These are phyloP conservation scores for Pythium rhizo-oryzae DNA, from an alignment of 352 stramenopile species.

Conservation along the genomic window DNA sequence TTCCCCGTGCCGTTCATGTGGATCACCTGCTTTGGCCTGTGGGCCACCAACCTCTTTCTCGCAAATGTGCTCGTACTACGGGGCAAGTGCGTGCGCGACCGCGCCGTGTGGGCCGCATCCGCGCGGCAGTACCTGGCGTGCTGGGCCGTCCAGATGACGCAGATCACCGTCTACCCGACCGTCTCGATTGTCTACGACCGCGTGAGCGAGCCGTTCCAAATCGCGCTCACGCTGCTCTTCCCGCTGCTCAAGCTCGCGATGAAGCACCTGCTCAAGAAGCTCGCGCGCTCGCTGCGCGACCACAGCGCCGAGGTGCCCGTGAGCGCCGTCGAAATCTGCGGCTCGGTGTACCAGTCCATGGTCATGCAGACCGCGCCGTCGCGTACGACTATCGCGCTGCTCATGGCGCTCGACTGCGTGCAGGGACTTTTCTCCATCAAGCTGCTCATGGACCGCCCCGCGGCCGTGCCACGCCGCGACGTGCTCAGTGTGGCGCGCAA, in stretches of 20 bases:
- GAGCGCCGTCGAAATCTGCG: constrained; percentile 14
- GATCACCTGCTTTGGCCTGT: neutral
- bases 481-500: too few species aligned
- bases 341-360: constrained; percentile 25
- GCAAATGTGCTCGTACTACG: constrained; percentile 13
- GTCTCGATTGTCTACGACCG: constrained; percentile 26
- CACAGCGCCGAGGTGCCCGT: constrained; percentile 14
- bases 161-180: constrained; percentile 23
- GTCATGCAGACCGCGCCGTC: constrained; percentile 26
- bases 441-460: constrained; percentile 24
- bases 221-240: constrained; percentile 19
- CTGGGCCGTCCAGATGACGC: constrained; percentile 7
- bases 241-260: constrained; percentile 20
- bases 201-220: neutral
- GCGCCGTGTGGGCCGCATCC: neutral
- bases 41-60: neutral
- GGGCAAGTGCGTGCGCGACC: neutral
- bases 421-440: constrained; percentile 21
- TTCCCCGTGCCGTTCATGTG: constrained; percentile 21
- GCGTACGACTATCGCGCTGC: neutral
- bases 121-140: constrained; percentile 2
- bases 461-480: too few species aligned
- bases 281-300: neutral
- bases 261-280: constrained; percentile 8
- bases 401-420: constrained; percentile 3